Evolutionary conservation across 371 early-diverging fungal species (phyloP).

Genomic region (Blakeslea trispora): DNA sequence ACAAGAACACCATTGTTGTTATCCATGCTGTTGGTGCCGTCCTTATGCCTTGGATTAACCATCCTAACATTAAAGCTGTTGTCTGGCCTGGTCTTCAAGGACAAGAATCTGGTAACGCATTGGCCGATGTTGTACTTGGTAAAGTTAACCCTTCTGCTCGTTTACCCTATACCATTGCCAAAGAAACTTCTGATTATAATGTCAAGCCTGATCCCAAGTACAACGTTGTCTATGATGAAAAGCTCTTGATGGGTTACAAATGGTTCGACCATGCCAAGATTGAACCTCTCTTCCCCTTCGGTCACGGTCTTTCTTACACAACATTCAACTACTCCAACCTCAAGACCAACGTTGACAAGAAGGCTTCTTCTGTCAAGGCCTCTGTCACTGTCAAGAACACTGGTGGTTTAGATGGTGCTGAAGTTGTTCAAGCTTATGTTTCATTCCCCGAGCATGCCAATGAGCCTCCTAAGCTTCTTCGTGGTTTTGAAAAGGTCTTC

Average conservation of each 20-base stretch:
- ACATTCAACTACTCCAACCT: constrained; percentile 45
- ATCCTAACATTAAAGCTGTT: constrained; percentile 56
- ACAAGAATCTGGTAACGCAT: constrained; percentile 60
- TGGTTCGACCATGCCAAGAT: constrained; percentile 47
- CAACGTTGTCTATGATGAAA: constrained; percentile 49
- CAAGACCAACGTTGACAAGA: neutral
- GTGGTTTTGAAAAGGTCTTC: constrained; percentile 54
- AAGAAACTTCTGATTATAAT: constrained; percentile 32
- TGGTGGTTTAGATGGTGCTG: constrained; percentile 51
- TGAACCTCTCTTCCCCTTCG: constrained; percentile 55
- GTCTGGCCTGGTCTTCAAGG: constrained; percentile 50
- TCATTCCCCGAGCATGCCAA: constrained; percentile 44
- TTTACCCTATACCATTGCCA: constrained; percentile 59
- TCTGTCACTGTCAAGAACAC: constrained; percentile 47
- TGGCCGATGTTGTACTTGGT: constrained; percentile 61
- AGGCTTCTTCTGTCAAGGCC: constrained; percentile 15
- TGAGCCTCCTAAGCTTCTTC: constrained; percentile 52
- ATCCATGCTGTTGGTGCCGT: constrained; percentile 58
- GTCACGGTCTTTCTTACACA: constrained; percentile 64
- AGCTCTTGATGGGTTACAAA: constrained; percentile 55
- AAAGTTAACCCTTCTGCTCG: constrained; percentile 58
- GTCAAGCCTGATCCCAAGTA: neutral
- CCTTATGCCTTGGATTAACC: constrained; percentile 53
- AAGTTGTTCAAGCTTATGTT: constrained; percentile 58
- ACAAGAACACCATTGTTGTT: constrained; percentile 57